Evolutionary conservation across 306 rosid genomes (phyloP).

Genomic region (Prunus dulcis): DNA sequence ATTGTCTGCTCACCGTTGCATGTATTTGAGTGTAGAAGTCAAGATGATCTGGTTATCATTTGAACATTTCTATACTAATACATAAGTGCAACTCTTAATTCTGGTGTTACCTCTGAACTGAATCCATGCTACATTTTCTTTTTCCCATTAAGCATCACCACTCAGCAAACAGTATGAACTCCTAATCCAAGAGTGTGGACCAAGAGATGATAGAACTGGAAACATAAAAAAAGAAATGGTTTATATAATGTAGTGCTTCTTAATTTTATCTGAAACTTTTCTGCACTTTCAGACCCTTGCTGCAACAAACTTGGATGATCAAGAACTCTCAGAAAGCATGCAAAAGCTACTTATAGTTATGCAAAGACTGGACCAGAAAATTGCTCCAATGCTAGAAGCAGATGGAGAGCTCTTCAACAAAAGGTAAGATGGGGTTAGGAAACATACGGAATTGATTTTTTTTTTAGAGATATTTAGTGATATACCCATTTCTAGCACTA

Average conservation of each 20-base stretch:
- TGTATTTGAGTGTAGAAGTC: too few relatives aligned
- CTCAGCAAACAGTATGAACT: not conserved
- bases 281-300: conserved; percentile 74
- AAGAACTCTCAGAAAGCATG: conserved; percentile 88
- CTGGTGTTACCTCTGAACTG: too few relatives aligned
- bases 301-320: conserved; percentile 85
- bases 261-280: conserved; percentile 9
- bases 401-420: conserved; percentile 89
- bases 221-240: not conserved
- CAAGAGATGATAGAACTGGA: not conserved
- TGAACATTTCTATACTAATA: too few relatives aligned
- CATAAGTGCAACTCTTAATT: too few relatives aligned
- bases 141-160: not conserved
- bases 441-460: not conserved
- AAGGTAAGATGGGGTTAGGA: conserved; percentile 43
- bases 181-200: not conserved
- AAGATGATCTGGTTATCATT: too few relatives aligned
- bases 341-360: conserved; percentile 91
- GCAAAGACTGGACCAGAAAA: conserved; percentile 91
- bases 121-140: too few relatives aligned
- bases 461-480: not conserved
- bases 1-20: too few relatives aligned
- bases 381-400: conserved; percentile 83
- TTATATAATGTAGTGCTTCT: conserved; percentile 2
- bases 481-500: too few relatives aligned